Conservation (phyloP, 805 yeast genomes). For the Candida sanyiensis region DNA sequence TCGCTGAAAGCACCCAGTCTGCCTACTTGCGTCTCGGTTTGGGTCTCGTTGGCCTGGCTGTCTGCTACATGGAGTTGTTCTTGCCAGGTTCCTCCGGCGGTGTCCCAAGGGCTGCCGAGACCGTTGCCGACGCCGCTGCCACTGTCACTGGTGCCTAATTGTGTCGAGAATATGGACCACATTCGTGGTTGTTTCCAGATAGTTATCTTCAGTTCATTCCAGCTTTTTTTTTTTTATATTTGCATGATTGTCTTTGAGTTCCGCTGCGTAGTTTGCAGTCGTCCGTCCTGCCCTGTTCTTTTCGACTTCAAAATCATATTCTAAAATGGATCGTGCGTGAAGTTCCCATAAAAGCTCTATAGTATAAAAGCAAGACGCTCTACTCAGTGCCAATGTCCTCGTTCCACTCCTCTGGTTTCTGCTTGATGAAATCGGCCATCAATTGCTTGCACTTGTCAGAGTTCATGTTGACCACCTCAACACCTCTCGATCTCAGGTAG, state of each 20-base stretch:
- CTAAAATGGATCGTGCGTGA: too few relatives aligned
- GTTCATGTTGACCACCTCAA: constrained; percentile 60
- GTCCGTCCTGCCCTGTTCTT: too few relatives aligned
- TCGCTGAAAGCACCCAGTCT: constrained; percentile 34
- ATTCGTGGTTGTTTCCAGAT: too few relatives aligned
- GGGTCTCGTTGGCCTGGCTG: constrained; percentile 41
- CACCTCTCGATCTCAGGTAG: constrained; percentile 58
- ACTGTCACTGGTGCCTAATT: constrained; percentile 10
- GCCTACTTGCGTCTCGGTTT: constrained; percentile 27
- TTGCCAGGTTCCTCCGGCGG: constrained; percentile 25
- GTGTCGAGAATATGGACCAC: too few relatives aligned
- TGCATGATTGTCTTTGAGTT: constrained; percentile 1
- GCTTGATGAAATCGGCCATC: constrained; percentile 73
- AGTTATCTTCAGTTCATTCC: too few relatives aligned
- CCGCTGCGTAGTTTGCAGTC: background rate
- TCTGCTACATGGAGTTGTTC: constrained; percentile 48
- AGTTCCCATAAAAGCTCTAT: too few relatives aligned
- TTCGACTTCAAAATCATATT: too few relatives aligned
- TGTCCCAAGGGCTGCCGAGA: constrained; percentile 24
- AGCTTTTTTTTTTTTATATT: too few relatives aligned
- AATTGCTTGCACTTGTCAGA: constrained; percentile 58
- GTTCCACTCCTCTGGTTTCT: constrained; percentile 72
- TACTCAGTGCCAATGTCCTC: constrained; percentile 64
- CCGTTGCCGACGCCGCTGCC: constrained; percentile 18
- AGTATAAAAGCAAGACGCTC: constrained; percentile 11